phyloP scores from a whole-genome alignment of 352 stramenopile genomes.

The Pythium periplocum region DNA sequence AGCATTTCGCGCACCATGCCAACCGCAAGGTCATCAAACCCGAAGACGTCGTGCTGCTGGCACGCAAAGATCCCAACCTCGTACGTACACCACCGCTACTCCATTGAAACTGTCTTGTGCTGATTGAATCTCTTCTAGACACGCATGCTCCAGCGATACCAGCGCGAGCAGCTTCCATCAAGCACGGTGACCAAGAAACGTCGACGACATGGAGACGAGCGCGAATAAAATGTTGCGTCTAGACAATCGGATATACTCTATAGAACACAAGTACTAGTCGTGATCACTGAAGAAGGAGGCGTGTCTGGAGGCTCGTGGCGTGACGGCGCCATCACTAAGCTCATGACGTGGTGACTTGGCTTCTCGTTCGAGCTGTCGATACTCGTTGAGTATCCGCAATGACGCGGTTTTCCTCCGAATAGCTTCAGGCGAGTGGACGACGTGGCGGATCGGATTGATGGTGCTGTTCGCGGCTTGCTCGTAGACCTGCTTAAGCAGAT shows the following conservation, averaged over 20 bases:
- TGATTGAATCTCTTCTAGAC: background rate
- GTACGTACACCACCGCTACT: slow-evolving; percentile 14
- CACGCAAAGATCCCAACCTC: slow-evolving; percentile 54
- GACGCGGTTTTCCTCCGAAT: slow-evolving; percentile 59
- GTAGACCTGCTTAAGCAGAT: slow-evolving; percentile 60
- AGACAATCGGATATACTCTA: too few species aligned
- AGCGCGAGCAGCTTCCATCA: slow-evolving; percentile 34
- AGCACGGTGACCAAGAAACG: slow-evolving; percentile 19
- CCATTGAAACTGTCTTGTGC: too few species aligned
- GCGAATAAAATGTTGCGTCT: slow-evolving; percentile 2
- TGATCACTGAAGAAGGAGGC: slow-evolving; percentile 16
- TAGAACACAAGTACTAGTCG: background rate
- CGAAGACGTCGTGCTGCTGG: slow-evolving; percentile 61
- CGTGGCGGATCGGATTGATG: slow-evolving; percentile 46
- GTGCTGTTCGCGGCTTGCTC: slow-evolving; percentile 48
- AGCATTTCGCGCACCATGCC: slow-evolving; percentile 68
- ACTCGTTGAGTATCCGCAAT: slow-evolving; percentile 59
- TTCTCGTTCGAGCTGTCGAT: slow-evolving; percentile 51
- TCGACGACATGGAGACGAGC: slow-evolving; percentile 15
- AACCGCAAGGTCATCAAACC: slow-evolving; percentile 71
- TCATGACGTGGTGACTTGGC: slow-evolving; percentile 13
- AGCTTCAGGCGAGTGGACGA: slow-evolving; percentile 51
- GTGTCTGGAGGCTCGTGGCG: slow-evolving; percentile 1
- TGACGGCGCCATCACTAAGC: background rate
- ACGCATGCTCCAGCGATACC: slow-evolving; percentile 50